Conservation (phyloP, 345 rosid genomes). For the Euphorbia pulcherrima region DNA sequence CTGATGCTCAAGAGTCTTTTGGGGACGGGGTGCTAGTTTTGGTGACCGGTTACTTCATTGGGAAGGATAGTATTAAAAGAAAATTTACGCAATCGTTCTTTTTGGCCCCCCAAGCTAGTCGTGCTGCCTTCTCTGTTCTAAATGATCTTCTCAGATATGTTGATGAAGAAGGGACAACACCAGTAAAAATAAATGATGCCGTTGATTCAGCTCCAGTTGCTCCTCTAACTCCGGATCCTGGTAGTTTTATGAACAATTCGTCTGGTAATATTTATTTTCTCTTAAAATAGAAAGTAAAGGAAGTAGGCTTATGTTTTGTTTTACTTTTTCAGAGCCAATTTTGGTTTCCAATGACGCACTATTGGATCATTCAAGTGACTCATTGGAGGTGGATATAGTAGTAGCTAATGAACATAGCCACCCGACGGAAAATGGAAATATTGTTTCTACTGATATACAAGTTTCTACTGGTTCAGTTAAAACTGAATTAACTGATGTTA, state of each 20-base stretch:
- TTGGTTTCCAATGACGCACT: slow-evolving; percentile 15
- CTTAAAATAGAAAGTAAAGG: not conserved
- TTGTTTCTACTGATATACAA: slow-evolving; percentile 27
- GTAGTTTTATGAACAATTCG: slow-evolving; percentile 17
- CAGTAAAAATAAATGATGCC: slow-evolving; percentile 19
- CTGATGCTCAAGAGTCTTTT: slow-evolving; percentile 57
- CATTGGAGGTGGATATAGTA: slow-evolving; percentile 19
- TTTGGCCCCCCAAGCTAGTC: slow-evolving; percentile 48
- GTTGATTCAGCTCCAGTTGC: slow-evolving; percentile 27
- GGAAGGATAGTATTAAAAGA: slow-evolving; percentile 34
- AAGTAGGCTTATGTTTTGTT: not conserved
- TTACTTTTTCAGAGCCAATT: slow-evolving; percentile 35
- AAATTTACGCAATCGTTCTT: slow-evolving; percentile 63
- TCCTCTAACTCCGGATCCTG: slow-evolving; percentile 31
- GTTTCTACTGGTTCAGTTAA: slow-evolving; percentile 16
- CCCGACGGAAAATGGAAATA: slow-evolving; percentile 29
- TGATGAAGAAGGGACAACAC: slow-evolving; percentile 28
- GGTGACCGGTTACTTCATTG: slow-evolving; percentile 61
- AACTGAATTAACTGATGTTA: slow-evolving; percentile 7
- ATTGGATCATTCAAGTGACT: not conserved
- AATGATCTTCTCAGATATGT: slow-evolving; percentile 67
- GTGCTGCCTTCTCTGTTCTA: slow-evolving; percentile 51
- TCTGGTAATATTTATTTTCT: not conserved
- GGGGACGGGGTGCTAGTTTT: slow-evolving; percentile 50
- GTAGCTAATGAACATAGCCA: slow-evolving; percentile 21